Evolutionary conservation across 108 stramenopile species (phyloP).

Genomic region (Pinguiococcus pyrenoidosus): DNA sequence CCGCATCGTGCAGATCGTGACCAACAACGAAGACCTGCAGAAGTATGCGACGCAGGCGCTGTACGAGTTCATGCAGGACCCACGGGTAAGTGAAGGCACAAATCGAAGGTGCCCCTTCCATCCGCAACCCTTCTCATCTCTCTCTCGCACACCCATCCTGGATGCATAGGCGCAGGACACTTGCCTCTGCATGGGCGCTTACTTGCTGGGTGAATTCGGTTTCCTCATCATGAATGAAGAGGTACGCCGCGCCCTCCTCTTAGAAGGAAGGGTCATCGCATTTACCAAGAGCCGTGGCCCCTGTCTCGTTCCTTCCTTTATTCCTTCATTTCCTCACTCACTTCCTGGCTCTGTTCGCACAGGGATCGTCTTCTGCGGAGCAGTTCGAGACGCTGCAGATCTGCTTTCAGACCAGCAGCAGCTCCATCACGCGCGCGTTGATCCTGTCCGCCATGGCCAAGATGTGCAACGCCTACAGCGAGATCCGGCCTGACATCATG

Average conservation of each 20-base stretch:
- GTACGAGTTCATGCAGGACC: constrained; percentile 62
- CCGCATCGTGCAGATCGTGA: constrained; percentile 94
- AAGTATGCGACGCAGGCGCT: constrained; percentile 80
- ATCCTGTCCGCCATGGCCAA: constrained; percentile 85
- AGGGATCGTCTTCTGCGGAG: constrained; percentile 61
- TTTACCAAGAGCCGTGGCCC: not conserved
- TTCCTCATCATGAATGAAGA: constrained; percentile 84
- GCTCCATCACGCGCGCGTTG: constrained; percentile 58
- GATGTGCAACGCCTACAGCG: constrained; percentile 81
- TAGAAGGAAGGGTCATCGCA: not conserved
- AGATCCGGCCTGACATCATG: constrained; percentile 68
- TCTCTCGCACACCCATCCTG: no score
- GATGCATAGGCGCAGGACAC: constrained; percentile 76
- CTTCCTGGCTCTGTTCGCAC: not conserved
- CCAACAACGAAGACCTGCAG: constrained; percentile 83
- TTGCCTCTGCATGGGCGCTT: constrained; percentile 75
- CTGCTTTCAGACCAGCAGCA: constrained; percentile 47
- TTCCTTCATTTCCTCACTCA: not conserved
- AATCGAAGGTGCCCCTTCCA: no score
- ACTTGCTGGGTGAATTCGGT: constrained; percentile 93
- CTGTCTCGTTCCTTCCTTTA: not conserved
- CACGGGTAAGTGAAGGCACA: constrained; percentile 31
- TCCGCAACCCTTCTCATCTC: no score
- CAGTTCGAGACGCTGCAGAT: constrained; percentile 87
- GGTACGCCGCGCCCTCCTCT: constrained; percentile 14